These are phyloP conservation scores for Amphibolis antarctica DNA, from an alignment of 106 monocot genomes.

Conservation along the genomic window DNA sequence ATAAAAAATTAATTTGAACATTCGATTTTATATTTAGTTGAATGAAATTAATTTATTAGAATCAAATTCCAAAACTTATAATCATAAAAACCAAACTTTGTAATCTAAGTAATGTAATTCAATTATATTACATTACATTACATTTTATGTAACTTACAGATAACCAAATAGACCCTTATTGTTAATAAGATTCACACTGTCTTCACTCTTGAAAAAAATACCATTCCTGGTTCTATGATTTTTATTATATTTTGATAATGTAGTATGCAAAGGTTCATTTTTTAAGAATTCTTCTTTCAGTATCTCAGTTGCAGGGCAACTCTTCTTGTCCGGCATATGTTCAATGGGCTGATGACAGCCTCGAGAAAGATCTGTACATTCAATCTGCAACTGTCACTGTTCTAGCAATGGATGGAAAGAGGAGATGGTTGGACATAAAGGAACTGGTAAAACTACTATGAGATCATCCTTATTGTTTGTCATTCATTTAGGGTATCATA, in stretches of 20 bases:
- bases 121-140: too few species aligned
- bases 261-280: background rate
- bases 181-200: too few species aligned
- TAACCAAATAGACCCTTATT: too few species aligned
- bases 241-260: background rate
- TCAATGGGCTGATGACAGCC: slow-evolving; percentile 54
- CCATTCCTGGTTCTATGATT: background rate
- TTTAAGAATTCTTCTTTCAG: slow-evolving; percentile 19
- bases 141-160: too few species aligned
- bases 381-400: slow-evolving; percentile 65
- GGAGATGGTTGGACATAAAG: slow-evolving; percentile 88
- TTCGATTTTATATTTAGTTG: too few species aligned
- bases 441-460: slow-evolving; percentile 41
- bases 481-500: background rate
- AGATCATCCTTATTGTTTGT: background rate
- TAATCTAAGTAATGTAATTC: too few species aligned
- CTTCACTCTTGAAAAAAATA: too few species aligned
- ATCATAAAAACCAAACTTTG: too few species aligned
- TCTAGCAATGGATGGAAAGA: slow-evolving; percentile 96
- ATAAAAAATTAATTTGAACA: too few species aligned
- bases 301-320: slow-evolving; percentile 15
- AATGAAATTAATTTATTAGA: too few species aligned
- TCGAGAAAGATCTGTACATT: slow-evolving; percentile 87
- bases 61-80: too few species aligned
- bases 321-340: slow-evolving; percentile 60